These are phyloP conservation scores for Murraya paniculata DNA, from an alignment of 345 rosid genomes.

Conservation along the genomic window DNA sequence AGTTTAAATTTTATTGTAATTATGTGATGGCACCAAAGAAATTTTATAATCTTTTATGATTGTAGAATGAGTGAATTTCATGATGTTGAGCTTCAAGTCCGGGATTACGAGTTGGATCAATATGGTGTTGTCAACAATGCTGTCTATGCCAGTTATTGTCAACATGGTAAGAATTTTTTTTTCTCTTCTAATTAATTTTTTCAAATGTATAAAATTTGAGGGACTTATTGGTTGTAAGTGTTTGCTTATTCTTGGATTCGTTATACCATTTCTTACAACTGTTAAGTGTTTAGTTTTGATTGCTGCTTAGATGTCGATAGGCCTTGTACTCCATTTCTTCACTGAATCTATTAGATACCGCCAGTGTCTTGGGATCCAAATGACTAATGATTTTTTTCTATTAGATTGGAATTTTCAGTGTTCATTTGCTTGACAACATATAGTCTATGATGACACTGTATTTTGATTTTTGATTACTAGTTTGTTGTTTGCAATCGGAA, in stretches of 20 bases:
- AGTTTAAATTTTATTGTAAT: not conserved
- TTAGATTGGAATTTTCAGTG: not conserved
- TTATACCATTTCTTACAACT: not conserved
- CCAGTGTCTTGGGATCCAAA: not conserved
- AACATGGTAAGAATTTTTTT: constrained; percentile 51
- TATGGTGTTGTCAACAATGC: constrained; percentile 91
- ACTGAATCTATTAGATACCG: not conserved
- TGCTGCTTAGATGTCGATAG: not conserved
- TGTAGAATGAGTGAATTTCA: constrained; percentile 57
- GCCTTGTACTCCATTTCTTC: not conserved
- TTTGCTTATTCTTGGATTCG: not conserved
- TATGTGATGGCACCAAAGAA: not conserved
- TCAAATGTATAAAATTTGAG: not conserved
- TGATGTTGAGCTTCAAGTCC: constrained; percentile 68
- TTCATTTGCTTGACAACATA: not conserved
- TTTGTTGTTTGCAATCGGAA: not conserved
- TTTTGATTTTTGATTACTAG: not conserved
- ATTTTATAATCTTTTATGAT: not conserved
- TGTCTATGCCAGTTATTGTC: constrained; percentile 77
- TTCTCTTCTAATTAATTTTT: not conserved
- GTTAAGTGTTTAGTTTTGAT: not conserved
- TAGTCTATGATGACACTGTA: not conserved
- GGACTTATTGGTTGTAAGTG: too few relatives aligned
- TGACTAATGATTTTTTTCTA: not conserved
- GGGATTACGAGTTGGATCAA: constrained; percentile 89